Evolutionary conservation across 2,329 filamentous ascomycete genomes (phyloP), one percentile per base, ranked within the genome.

Genomic region (Epichloe coenophiala): DNA sequence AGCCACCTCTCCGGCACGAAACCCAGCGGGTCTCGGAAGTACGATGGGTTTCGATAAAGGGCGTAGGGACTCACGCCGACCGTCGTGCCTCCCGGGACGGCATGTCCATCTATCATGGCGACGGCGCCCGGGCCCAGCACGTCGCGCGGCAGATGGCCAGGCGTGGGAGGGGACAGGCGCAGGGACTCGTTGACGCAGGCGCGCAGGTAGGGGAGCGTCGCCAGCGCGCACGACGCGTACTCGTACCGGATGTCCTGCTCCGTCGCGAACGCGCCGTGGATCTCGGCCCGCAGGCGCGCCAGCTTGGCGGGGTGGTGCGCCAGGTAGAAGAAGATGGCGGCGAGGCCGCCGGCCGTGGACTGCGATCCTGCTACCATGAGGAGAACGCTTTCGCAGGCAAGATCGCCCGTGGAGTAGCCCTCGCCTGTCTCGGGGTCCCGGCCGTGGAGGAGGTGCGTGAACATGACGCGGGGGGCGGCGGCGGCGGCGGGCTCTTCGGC

Each of bases 131-230:
- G n/a, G 12, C 17, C 23, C 4, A 27, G 23, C 11, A 59, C 51
- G 3, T 58, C 53, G 19, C 58, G 54, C 13, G 54, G 50, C 17
- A 59, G 51, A 21, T 57, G 54, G 0, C 51, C 51, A 2, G 57
- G 53, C 1, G 57, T 48, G 0, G 60, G n/a, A n/a, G 60, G 60
- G 1, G 53, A 58, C 41, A 61, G 45, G 1, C 60, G 55, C 3
- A 63, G 46, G n/a, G 50, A 54, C 31, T 63, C 60, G 2, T 61
- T 49, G 12, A 63, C 58, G 1, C 58, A 56, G 1, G 60, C 59
- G 2, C 54, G 53, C 9, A 63, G 55, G 12, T 62, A 63, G 6
- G 48, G 44, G 4, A 51, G 39, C 15, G n/a, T 47, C 50, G 45
- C 59, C 58, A 3, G 36, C 36, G 21, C 23, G 8, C 19, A 37